Evolutionary conservation across 176 grass and related monocot species (phyloP).

Genomic region (Alloteropsis semialata): DNA sequence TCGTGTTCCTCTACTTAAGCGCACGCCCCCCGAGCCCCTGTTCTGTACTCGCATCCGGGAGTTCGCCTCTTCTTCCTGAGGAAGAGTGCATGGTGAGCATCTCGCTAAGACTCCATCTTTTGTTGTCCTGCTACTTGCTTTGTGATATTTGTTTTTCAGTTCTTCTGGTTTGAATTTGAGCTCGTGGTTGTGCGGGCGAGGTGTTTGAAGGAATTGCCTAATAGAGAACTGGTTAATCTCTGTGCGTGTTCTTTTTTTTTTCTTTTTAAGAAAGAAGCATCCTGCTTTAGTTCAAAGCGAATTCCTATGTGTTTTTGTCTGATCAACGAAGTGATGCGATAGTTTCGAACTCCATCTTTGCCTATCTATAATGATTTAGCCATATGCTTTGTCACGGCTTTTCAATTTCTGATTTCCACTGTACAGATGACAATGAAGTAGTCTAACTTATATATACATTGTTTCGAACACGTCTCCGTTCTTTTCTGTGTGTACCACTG

Average conservation of each 20-base stretch:
- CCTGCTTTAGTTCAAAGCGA: too few species aligned
- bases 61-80: not conserved
- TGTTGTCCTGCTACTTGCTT: too few species aligned
- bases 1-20: constrained; percentile 37
- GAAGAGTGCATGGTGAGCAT: constrained; percentile 40
- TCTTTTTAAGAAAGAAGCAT: too few species aligned
- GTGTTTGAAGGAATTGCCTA: constrained; percentile 19
- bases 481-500: too few species aligned
- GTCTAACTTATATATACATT: too few species aligned
- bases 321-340: not conserved
- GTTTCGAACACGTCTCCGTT: too few species aligned
- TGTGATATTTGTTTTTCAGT: not conserved
- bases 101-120: not conserved
- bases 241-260: not conserved
- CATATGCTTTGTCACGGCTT: too few species aligned
- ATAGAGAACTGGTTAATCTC: not conserved
- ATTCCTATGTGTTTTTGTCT: too few species aligned
- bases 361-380: too few species aligned
- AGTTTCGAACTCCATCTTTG: not conserved
- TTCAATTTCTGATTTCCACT: too few species aligned
- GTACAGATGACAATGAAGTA: too few species aligned
- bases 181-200: not conserved
- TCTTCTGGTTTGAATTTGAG: not conserved
- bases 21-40: not conserved
- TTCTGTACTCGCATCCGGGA: not conserved